phyloP scores from a whole-genome alignment of 495 filamentous ascomycete species.

The Neurospora sp. region DNA sequence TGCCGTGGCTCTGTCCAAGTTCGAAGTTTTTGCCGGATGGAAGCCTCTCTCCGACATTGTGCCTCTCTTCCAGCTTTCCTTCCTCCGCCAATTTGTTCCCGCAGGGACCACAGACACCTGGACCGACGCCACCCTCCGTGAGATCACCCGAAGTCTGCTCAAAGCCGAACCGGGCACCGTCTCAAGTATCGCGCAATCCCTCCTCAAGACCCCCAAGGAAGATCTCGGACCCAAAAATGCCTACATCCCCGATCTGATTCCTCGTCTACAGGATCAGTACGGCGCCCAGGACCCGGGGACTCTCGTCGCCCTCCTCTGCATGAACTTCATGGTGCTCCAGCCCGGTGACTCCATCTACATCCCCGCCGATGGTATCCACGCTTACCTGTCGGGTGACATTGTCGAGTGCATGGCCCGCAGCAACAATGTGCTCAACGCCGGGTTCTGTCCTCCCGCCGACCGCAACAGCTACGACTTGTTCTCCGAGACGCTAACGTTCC shows the following conservation, averaged over 20 bases:
- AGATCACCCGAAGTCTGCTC: slow-evolving; percentile 48
- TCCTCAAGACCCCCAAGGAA: slow-evolving; percentile 34
- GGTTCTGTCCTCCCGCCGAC: slow-evolving; percentile 59
- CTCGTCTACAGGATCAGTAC: slow-evolving; percentile 57
- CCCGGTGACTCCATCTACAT: slow-evolving; percentile 63
- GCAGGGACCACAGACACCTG: slow-evolving; percentile 26
- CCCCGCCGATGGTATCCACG: slow-evolving; percentile 70
- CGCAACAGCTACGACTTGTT: slow-evolving; percentile 56
- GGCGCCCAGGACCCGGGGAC: slow-evolving; percentile 47
- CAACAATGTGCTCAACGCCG: slow-evolving; percentile 68
- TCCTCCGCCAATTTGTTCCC: slow-evolving; percentile 42
- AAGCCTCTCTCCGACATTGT: slow-evolving; percentile 55
- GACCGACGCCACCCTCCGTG: slow-evolving; percentile 51
- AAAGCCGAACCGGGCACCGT: slow-evolving; percentile 43
- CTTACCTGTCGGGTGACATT: slow-evolving; percentile 69
- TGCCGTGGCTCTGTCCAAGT: slow-evolving; percentile 61
- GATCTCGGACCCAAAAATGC: slow-evolving; percentile 20
- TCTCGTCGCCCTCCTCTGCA: slow-evolving; percentile 55
- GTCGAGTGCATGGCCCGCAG: slow-evolving; percentile 80
- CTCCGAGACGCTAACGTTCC: slow-evolving; percentile 48
- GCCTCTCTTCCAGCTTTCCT: slow-evolving; percentile 42
- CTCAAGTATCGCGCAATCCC: slow-evolving; percentile 35
- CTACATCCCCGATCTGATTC: slow-evolving; percentile 54
- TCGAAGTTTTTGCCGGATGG: slow-evolving; percentile 72
- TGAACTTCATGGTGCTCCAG: slow-evolving; percentile 62